Evolutionary conservation across 257 asterid species (phyloP), one percentile per base, ranked within the genome.

Genomic region (Dorcoceras hygrometricum): DNA sequence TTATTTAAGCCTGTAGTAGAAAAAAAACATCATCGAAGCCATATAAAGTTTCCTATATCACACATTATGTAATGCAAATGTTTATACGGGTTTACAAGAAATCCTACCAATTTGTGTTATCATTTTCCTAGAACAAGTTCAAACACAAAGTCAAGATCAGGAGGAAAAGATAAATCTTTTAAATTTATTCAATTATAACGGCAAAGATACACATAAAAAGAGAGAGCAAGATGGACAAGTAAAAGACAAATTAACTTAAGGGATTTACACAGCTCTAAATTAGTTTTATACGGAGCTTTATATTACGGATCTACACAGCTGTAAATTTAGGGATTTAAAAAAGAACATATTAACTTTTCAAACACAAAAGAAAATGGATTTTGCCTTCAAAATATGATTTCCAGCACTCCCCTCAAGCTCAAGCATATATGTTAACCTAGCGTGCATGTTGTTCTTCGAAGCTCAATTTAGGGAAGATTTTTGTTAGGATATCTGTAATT

Each of bases 31-130:
- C 59, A 67, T 29, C 43, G 55, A 56, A 39, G 56, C 53, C 43
- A 39, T 54, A 67, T 71, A 29, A 58, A n/a, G 16, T 25, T 61
- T 53, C 46, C 46, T 28, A 53, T 57, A 26, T 16, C n/a, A 43
- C 43, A 51, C 29, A 28, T 51, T 58, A 25, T 20, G 59, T 34
- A n/a, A 12, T 12, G 14, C 51, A 39, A 12, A 11, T 18, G 5
- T 39, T 3, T 39, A 39, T 12, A 3, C 3, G 50, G 50, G 50
- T 39, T 12, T 39, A 46, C 16, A 43, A 43, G 6, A 43, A 43
- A 8, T 43, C 20, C 50, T 39, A 12, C 50, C 50, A 39, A 39
- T 39, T 39, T 39, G 50, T 18, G 50, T 39, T 12, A 39, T 39
- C 50, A 39, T 39, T 39, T 39, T 39, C n/a, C 1, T 34, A 36